A percentile compares a stretch with the other conserved stretches of the same genome.
phyloP scores from a whole-genome alignment of 805 yeast species.

The Tetrapisispora nanseiensis region DNA sequence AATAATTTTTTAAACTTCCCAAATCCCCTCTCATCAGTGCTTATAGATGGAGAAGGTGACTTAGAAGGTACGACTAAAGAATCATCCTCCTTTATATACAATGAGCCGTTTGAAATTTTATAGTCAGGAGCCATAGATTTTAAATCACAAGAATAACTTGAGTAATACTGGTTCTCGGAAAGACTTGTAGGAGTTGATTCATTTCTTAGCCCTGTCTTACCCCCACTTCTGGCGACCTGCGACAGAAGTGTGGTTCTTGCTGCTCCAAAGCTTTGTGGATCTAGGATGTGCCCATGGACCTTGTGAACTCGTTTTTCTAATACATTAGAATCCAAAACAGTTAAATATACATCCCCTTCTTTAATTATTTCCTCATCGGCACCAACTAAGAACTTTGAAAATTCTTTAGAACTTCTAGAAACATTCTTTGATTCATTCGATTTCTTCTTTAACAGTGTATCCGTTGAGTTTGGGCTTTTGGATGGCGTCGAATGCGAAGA shows the following conservation, averaged over 20 bases:
- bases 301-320: constrained; percentile 41
- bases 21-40: constrained; percentile 10
- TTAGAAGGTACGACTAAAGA: background rate
- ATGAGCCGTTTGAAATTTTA: constrained; percentile 9
- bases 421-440: constrained; percentile 29
- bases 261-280: constrained; percentile 27
- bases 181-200: constrained; percentile 15
- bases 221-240: constrained; percentile 38
- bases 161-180: constrained; percentile 26
- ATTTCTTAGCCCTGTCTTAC: constrained; percentile 33
- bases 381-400: constrained; percentile 45
- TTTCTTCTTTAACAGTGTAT: background rate
- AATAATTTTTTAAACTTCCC: constrained; percentile 24
- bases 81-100: background rate
- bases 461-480: constrained; percentile 1
- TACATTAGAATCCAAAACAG: constrained; percentile 35
- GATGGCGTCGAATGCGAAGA: background rate
- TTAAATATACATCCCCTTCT: constrained; percentile 44
- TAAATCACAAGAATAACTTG: constrained; percentile 14
- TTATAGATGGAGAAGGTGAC: constrained; percentile 1
- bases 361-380: constrained; percentile 52
- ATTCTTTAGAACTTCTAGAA: constrained; percentile 46
- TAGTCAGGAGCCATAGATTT: constrained; percentile 13
- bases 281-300: constrained; percentile 46
- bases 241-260: constrained; percentile 32